Percentiles rank a stretch among this genome's conserved stretches.
Conservation (phyloP, 2,329 filamentous ascomycete genomes). For the Exophiala phaeomuriformis region DNA sequence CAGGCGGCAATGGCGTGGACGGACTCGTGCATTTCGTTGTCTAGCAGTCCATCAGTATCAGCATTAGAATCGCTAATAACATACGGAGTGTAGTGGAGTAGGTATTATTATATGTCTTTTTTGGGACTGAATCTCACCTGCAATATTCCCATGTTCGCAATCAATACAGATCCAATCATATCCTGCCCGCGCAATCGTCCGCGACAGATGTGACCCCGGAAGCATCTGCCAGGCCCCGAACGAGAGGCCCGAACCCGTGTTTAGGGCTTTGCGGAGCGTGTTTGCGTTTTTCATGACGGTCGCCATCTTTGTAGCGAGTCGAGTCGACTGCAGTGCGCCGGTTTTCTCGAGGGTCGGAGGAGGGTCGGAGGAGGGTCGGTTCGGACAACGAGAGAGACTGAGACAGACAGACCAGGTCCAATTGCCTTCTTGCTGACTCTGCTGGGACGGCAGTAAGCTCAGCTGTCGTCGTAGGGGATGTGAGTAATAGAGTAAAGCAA, state of each 20-base stretch:
- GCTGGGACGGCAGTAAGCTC: too few relatives aligned
- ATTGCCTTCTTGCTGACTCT: too few relatives aligned
- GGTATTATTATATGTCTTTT: too few relatives aligned
- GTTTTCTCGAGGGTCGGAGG: neutral
- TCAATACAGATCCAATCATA: slow-evolving; percentile 52
- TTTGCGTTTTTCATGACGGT: slow-evolving; percentile 47
- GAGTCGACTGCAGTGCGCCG: neutral
- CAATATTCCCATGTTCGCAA: slow-evolving; percentile 51
- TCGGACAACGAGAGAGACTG: neutral
- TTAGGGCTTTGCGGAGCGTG: slow-evolving; percentile 46
- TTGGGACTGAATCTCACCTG: slow-evolving; percentile 33
- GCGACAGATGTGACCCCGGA: slow-evolving; percentile 48
- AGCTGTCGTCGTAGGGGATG: too few relatives aligned
- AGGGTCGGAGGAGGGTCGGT: neutral
- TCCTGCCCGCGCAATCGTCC: slow-evolving; percentile 47
- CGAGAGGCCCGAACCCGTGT: slow-evolving; percentile 41
- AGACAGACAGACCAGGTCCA: too few relatives aligned
- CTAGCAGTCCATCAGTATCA: slow-evolving; percentile 15
- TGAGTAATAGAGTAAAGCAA: too few relatives aligned
- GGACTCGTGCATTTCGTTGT: slow-evolving; percentile 47
- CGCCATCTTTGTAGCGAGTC: slow-evolving; percentile 16
- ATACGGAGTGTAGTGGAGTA: too few relatives aligned
- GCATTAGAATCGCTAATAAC: neutral
- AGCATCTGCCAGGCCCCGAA: slow-evolving; percentile 55
- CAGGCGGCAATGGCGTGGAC: slow-evolving; percentile 42